phyloP scores from a whole-genome alignment of 2,329 filamentous ascomycete species.

The Trichoderma polysporum region DNA sequence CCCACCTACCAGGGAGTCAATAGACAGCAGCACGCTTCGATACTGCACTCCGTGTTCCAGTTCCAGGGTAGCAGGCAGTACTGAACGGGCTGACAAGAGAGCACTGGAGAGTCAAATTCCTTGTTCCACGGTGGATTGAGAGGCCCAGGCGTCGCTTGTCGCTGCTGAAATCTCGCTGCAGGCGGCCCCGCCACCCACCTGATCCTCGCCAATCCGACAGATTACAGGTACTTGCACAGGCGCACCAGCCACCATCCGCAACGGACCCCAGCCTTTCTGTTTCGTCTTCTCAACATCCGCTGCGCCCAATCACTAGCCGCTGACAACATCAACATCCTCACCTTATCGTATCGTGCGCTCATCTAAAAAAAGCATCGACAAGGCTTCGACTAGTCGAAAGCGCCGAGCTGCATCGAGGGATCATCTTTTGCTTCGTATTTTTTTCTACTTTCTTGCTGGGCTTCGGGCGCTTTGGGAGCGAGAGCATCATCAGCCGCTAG shows the following conservation, averaged over 20 bases:
- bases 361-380: slow-evolving; percentile 9
- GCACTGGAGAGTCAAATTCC: slow-evolving; percentile 1
- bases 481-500: slow-evolving; percentile 2
- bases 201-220: slow-evolving; percentile 9
- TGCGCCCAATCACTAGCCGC: slow-evolving; percentile 14
- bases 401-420: slow-evolving; percentile 1
- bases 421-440: neutral
- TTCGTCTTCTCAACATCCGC: slow-evolving; percentile 16
- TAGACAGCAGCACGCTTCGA: neutral
- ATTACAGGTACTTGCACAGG: neutral
- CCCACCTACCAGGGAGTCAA: neutral
- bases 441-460: neutral
- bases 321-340: slow-evolving; percentile 18
- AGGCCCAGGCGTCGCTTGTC: neutral
- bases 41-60: neutral
- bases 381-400: neutral
- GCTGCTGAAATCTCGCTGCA: slow-evolving; percentile 13
- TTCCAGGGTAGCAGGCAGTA: neutral
- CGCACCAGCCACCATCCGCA: slow-evolving; percentile 21
- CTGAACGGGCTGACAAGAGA: neutral
- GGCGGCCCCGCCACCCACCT: slow-evolving; percentile 1
- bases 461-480: neutral
- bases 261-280: slow-evolving; percentile 22
- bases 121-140: slow-evolving; percentile 6
- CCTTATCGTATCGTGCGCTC: slow-evolving; percentile 5